Evolutionary conservation across 75 land plant genomes (phyloP).

Genomic region (Picea sitchensis): DNA sequence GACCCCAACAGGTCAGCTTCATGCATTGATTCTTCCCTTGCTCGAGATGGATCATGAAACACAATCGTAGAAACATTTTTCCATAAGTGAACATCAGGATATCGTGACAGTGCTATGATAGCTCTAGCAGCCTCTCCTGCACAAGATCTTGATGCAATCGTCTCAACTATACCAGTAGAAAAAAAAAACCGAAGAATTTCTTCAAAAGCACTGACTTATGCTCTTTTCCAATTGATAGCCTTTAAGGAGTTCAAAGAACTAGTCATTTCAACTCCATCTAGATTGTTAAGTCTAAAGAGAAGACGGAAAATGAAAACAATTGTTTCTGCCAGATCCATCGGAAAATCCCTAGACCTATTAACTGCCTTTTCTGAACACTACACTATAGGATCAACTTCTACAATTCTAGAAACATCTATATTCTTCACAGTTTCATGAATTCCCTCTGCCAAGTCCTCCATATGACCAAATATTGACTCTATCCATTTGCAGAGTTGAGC

Average conservation of each 20-base stretch:
- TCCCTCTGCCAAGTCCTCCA: conserved; percentile 63
- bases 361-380: conserved; percentile 20
- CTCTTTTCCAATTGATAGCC: conserved; percentile 35
- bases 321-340: conserved; percentile 34
- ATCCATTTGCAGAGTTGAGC: conserved; percentile 57
- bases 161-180: conserved; percentile 75
- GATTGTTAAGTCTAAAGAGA: conserved; percentile 23
- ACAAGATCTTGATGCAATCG: conserved; percentile 46
- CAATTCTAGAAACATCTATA: conserved; percentile 8
- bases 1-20: conserved; percentile 81
- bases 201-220: conserved; percentile 44
- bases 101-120: conserved; percentile 38
- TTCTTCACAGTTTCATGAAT: conserved; percentile 22
- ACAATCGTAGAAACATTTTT: conserved; percentile 54
- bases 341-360: conserved; percentile 13
- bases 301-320: conserved; percentile 59
- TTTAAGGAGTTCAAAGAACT: conserved; percentile 20
- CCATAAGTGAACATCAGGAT: conserved; percentile 55
- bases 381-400: conserved; percentile 7
- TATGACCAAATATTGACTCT: conserved; percentile 49
- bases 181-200: conserved; percentile 76
- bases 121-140: conserved; percentile 31
- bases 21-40: conserved; percentile 58
- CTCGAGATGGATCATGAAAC: conserved; percentile 38
- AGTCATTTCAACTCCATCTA: conserved; percentile 18